A percentile compares a stretch with the other conserved stretches of the same genome.
These are phyloP conservation scores for Lentinula guzmanii DNA, from an alignment of 768 basidiomycete species.

Conservation along the genomic window DNA sequence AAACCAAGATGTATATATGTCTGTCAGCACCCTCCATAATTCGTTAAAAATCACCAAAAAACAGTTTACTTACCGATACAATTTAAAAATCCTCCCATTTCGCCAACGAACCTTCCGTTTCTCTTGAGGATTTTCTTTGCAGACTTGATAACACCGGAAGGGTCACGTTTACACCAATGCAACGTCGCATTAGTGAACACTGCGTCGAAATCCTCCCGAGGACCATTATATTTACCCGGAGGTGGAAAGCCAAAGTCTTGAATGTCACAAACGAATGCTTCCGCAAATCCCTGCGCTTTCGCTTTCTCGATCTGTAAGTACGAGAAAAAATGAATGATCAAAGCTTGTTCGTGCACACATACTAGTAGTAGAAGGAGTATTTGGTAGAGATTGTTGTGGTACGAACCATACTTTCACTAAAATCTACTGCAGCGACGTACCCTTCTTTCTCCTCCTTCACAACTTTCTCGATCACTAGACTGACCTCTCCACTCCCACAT, in stretches of 20 bases:
- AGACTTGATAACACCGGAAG: constrained; percentile 55
- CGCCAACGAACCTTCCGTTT: constrained; percentile 60
- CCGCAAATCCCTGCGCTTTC: constrained; percentile 34
- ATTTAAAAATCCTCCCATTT: constrained; percentile 77
- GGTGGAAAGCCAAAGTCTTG: constrained; percentile 37
- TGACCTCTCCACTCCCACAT: constrained; percentile 81
- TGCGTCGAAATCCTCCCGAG: constrained; percentile 51
- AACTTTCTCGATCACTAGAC: constrained; percentile 44
- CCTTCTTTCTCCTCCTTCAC: constrained; percentile 45
- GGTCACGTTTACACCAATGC: constrained; percentile 83
- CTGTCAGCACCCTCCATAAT: no score
- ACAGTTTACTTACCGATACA: constrained; percentile 42
- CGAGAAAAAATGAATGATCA: no score
- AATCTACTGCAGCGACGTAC: constrained; percentile 62
- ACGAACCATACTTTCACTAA: constrained; percentile 64
- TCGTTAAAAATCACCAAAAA: no score
- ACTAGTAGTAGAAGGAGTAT: no score
- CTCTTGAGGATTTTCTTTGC: constrained; percentile 57
- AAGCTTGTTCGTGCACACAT: background rate
- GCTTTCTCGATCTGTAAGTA: constrained; percentile 55
- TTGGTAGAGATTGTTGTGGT: background rate
- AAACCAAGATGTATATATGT: constrained; percentile 6
- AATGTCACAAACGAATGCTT: constrained; percentile 48
- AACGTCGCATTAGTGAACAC: constrained; percentile 78
- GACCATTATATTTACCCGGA: constrained; percentile 17